Evolutionary conservation across 352 stramenopile genomes (phyloP).

Genomic region (Pythium dissimile): DNA sequence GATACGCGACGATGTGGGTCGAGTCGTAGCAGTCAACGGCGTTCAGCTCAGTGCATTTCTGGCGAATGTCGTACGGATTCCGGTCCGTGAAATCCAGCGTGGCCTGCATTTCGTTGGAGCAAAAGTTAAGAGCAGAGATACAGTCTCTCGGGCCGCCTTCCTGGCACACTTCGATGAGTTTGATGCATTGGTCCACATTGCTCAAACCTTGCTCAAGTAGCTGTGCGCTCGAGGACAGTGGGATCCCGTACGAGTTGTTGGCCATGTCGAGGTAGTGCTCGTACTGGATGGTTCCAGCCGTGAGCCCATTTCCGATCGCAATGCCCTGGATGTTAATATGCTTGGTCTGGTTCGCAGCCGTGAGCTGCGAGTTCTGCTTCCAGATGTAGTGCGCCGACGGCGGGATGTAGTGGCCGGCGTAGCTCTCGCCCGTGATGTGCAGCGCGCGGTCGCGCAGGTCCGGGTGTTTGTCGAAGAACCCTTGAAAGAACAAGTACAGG

Average conservation of each 20-base stretch:
- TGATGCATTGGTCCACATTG: neutral
- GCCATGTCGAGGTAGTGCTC: constrained; percentile 49
- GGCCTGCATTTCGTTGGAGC: neutral
- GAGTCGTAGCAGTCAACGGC: constrained; percentile 31
- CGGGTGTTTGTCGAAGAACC: constrained; percentile 42
- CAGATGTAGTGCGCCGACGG: constrained; percentile 51
- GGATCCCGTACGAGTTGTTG: constrained; percentile 53
- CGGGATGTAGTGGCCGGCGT: constrained; percentile 55
- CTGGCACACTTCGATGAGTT: no score
- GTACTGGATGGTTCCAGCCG: constrained; percentile 37
- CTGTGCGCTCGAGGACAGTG: constrained; percentile 15
- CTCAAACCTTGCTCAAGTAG: neutral
- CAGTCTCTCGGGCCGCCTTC: neutral
- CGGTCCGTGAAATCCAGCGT: neutral
- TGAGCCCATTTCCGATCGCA: constrained; percentile 53
- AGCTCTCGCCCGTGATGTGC: constrained; percentile 56
- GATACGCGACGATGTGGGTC: constrained; percentile 19
- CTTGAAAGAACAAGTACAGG: constrained; percentile 49
- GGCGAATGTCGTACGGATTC: constrained; percentile 13
- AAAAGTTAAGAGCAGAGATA: neutral
- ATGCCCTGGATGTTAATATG: constrained; percentile 46
- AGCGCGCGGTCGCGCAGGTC: constrained; percentile 40
- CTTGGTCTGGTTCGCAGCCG: neutral
- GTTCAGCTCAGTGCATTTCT: constrained; percentile 9
- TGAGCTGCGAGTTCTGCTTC: constrained; percentile 26